A percentile compares a stretch with the other conserved stretches of the same genome.
Conservation (phyloP, 805 yeast genomes). For the Metahyphopichia silvanorum region DNA sequence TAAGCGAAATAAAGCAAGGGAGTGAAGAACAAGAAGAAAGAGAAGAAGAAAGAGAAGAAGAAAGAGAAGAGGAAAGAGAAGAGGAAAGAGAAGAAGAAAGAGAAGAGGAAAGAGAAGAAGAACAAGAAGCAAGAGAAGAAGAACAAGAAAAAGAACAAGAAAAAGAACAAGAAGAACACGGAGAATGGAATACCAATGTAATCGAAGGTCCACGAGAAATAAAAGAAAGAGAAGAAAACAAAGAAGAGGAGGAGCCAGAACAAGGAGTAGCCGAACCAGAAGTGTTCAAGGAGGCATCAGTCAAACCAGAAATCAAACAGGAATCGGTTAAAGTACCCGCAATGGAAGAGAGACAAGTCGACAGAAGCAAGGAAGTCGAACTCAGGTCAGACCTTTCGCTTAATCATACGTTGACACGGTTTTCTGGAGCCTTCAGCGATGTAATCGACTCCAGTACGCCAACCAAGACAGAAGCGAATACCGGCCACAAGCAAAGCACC, state of each 20-base stretch:
- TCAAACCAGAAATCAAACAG: neutral
- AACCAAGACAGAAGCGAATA: slow-evolving; percentile 3
- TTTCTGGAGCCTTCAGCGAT: slow-evolving; percentile 9
- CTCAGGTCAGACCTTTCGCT: neutral
- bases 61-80: slow-evolving; percentile 2
- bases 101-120: neutral
- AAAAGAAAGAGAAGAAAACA: neutral
- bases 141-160: slow-evolving; percentile 1
- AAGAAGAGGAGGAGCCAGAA: neutral
- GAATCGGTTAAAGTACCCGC: too few relatives aligned
- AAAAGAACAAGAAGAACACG: slow-evolving; percentile 1
- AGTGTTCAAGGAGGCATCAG: neutral
- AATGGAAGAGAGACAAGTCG: too few relatives aligned
- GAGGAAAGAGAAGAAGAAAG: neutral
- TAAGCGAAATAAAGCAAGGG: neutral
- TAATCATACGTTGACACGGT: too few relatives aligned
- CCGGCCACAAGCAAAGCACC: too few relatives aligned
- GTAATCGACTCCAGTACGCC: slow-evolving; percentile 15
- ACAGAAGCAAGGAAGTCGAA: neutral
- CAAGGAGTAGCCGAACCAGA: neutral
- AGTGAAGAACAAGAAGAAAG: slow-evolving; percentile 3
- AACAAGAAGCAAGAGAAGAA: neutral
- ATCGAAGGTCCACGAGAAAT: neutral
- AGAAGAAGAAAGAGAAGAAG: slow-evolving; percentile 3
- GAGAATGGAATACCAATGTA: neutral